A percentile compares a stretch with the other conserved stretches of the same genome.
Evolutionary conservation across 2,329 filamentous ascomycete genomes (phyloP).

Genomic region (Ceratocystis cubensis): DNA sequence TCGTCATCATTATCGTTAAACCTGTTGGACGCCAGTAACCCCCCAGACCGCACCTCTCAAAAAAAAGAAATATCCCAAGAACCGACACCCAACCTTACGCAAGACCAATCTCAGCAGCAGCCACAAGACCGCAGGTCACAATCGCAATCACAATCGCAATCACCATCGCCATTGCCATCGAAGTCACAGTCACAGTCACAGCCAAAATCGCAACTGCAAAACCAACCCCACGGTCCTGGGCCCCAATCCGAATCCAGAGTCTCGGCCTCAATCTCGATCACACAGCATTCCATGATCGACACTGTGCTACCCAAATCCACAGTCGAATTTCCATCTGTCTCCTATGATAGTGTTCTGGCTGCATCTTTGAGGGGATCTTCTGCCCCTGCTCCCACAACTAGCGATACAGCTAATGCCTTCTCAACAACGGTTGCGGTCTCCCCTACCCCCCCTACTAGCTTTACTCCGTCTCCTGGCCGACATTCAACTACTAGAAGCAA

Average conservation of each 20-base stretch:
- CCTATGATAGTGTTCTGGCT: neutral
- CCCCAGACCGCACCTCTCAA: neutral
- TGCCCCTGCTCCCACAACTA: neutral
- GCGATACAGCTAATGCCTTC: neutral
- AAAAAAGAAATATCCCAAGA: neutral
- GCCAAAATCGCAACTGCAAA: neutral
- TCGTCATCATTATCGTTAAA: conserved; percentile 8
- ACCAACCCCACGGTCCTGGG: neutral
- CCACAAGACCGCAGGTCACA: neutral
- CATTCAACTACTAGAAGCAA: neutral
- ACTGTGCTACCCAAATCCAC: neutral
- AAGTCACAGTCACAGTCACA: too few relatives aligned
- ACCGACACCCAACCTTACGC: neutral
- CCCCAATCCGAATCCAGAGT: neutral
- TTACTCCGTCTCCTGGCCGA: conserved; percentile 16
- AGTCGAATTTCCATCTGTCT: neutral
- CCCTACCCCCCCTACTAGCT: conserved; percentile 12
- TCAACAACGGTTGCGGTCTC: neutral
- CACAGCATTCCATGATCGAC: neutral
- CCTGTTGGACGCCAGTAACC: neutral
- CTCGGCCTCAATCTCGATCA: neutral
- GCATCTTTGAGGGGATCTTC: neutral
- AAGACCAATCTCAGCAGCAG: neutral
- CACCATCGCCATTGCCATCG: too few relatives aligned
- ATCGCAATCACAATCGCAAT: too few relatives aligned